phyloP scores from a whole-genome alignment of 495 filamentous ascomycete genomes.

The Xylaria venustula region DNA sequence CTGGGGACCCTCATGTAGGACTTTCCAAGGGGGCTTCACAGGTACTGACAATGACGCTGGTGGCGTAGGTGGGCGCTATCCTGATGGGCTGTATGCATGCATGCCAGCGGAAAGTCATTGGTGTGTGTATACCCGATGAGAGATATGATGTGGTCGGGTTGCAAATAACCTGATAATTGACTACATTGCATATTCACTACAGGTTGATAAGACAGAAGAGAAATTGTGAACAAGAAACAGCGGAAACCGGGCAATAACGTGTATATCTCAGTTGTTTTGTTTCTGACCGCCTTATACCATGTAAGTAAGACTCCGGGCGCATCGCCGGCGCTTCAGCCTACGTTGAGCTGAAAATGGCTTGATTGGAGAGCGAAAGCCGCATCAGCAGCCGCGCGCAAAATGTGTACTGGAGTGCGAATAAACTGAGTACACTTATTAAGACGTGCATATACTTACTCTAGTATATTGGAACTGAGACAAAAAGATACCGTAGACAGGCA shows the following conservation, averaged over 20 bases:
- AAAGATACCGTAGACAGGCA: background rate
- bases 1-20: background rate
- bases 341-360: background rate
- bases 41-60: background rate
- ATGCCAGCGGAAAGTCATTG: background rate
- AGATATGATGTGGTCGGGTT: background rate
- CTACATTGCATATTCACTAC: no score
- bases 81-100: slow-evolving; percentile 3
- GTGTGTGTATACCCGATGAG: background rate
- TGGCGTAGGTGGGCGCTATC: slow-evolving; percentile 7
- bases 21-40: background rate
- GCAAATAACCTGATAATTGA: background rate
- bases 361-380: slow-evolving; percentile 6
- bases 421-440: no score
- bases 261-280: no score
- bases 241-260: no score
- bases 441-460: no score
- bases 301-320: background rate
- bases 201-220: no score
- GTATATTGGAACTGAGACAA: no score
- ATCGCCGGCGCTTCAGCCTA: background rate
- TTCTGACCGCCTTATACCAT: no score
- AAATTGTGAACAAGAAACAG: no score
- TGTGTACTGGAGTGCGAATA: no score
- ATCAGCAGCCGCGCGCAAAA: slow-evolving; percentile 11